Percentiles rank a stretch among this genome's conserved stretches.
Conservation (phyloP, 2,329 filamentous ascomycete genomes). For the Pyrenochaeta sp. region DNA sequence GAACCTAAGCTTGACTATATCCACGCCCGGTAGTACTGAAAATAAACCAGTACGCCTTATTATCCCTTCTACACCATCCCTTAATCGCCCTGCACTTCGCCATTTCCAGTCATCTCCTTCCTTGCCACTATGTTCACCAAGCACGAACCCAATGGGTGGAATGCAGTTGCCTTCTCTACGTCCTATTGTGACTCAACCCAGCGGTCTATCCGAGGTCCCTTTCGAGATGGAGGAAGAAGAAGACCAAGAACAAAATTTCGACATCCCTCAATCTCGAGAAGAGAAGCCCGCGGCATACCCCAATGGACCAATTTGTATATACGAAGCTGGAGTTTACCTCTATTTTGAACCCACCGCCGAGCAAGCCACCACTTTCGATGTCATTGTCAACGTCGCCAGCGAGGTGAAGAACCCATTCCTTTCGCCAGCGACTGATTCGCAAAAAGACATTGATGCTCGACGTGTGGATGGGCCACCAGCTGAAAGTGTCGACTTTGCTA, state of each 20-base stretch:
- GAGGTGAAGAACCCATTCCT: conserved; percentile 81
- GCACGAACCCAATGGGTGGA: conserved; percentile 58
- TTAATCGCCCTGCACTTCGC: conserved; percentile 60
- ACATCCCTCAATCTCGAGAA: conserved; percentile 66
- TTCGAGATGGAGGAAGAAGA: conserved; percentile 78
- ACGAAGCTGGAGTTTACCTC: conserved; percentile 78
- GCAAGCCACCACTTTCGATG: conserved; percentile 79
- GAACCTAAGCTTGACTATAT: conserved; percentile 75
- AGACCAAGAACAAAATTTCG: conserved; percentile 61
- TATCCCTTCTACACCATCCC: conserved; percentile 66
- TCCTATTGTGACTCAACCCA: conserved; percentile 42
- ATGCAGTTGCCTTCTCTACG: conserved; percentile 60
- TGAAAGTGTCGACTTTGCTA: conserved; percentile 47
- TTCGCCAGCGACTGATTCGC: conserved; percentile 33
- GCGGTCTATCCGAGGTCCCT: conserved; percentile 64
- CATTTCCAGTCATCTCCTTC: conserved; percentile 71
- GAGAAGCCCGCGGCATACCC: conserved; percentile 83
- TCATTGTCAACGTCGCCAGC: conserved; percentile 84
- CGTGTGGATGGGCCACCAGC: conserved; percentile 46
- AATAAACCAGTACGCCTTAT: conserved; percentile 65
- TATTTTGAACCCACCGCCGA: conserved; percentile 83
- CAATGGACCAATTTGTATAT: conserved; percentile 82
- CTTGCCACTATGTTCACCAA: conserved; percentile 63
- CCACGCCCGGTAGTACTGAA: conserved; percentile 69
- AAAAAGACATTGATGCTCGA: conserved; percentile 48